Evolutionary conservation across 1,284 basidiomycete species (phyloP), one percentile per base, ranked within the genome.

Genomic region (Naganishia sp.): DNA sequence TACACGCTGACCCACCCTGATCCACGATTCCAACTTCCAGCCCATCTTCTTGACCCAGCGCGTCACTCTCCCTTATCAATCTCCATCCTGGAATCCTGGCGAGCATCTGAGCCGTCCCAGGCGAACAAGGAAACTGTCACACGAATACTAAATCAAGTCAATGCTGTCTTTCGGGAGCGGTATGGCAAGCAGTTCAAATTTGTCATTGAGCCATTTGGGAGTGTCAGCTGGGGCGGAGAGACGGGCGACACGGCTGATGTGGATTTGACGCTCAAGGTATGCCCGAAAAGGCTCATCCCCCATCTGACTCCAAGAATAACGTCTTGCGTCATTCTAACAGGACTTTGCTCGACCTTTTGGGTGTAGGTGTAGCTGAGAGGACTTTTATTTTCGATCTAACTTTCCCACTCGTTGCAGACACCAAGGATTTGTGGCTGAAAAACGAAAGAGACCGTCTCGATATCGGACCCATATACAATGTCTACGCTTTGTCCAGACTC

Each of bases 191-290:
- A 50, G 23, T 44, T 55, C 39, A 28, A 55, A 9, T 76, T 74
- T 64, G 68, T 71, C n/a, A 75, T 80, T 10, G 79, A 80, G 57
- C 75, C 76, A 11, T 79, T 79, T 70, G 79, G 79, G n/a, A 79
- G 78, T 68, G 74, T 77, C 16, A 76, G 75, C 33, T 80, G 79
- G 79, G 77, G 77, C 15, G 79, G 79, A 2, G 71, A 74, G 52
- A 77, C 75, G 0, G 64, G 59, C 49, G 61, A 63, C 21, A 42
- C 59, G 13, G 67, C 55, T 16, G 79, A 80, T 69, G 53, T 80
- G 23, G 79, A 80, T 69, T 55, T 80, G 23, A 74, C 78, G 15
- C 39, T 66, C 15, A 44, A 65, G 44, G 65, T 66, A 31, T 36
- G 56, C 25, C 11, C 25, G 23, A 2, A 25, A 4, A 25, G 13